phyloP scores from a whole-genome alignment of 2,329 filamentous ascomycete genomes.

The Colletotrichum musae region DNA sequence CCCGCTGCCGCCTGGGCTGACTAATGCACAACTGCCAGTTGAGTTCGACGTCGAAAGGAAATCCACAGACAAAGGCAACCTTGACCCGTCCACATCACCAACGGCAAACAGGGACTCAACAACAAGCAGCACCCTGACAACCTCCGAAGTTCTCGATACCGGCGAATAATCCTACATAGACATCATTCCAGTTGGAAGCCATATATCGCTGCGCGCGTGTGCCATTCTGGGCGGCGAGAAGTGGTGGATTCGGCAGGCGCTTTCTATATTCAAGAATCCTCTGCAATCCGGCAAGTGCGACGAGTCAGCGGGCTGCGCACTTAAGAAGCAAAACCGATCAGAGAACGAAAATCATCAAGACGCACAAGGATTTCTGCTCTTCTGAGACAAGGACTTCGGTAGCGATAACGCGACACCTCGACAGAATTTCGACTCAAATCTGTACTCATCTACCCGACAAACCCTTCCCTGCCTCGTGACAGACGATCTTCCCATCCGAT shows the following conservation, averaged over 20 bases:
- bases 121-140: slow-evolving; percentile 26
- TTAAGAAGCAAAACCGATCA: slow-evolving; percentile 6
- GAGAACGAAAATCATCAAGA: neutral
- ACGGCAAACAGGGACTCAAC: slow-evolving; percentile 44
- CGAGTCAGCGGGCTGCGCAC: neutral
- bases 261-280: neutral
- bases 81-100: slow-evolving; percentile 55
- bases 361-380: neutral
- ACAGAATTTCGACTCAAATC: too few species aligned
- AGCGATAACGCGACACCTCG: too few species aligned
- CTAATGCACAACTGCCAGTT: slow-evolving; percentile 36
- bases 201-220: slow-evolving; percentile 10
- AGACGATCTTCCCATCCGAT: neutral
- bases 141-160: slow-evolving; percentile 6
- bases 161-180: neutral
- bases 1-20: slow-evolving; percentile 35
- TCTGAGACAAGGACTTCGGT: neutral
- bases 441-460: neutral
- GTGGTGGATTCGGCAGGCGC: slow-evolving; percentile 35
- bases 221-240: slow-evolving; percentile 33
- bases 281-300: slow-evolving; percentile 6
- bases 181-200: neutral
- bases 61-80: slow-evolving; percentile 52
- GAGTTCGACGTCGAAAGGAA: slow-evolving; percentile 46
- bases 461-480: neutral